Base-by-base conservation (phyloP, 768 basidiomycete genomes). In the Hirschioporus abietinus region DNA sequence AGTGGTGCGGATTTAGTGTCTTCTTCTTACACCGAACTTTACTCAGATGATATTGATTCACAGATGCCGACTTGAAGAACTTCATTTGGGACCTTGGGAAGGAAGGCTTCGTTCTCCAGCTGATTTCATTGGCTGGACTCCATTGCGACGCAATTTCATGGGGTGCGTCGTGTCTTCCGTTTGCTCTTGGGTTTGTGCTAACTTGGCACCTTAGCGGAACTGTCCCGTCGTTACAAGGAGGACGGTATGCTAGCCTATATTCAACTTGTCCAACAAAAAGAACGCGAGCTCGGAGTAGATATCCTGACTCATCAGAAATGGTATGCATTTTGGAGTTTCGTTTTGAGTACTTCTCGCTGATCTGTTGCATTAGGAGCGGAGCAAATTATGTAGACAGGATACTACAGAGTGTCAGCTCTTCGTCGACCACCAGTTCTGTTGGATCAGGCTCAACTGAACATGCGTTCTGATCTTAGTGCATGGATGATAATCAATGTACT, bases 201-300 rank as follows among this genome's bases (percentile, higher is more conserved):
- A 34, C 24, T 58, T 26, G 34, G 27, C 34, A 7, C 71, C 20
- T 3, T 52, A 89, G 92, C 89, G 63, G 93, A 96, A 74, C 86
- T 96, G 26, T 87, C 95, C 25, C 79, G 84, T 23, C 83, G 84
- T 24, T 96, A 86, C 83, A 91, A 93, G 79, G 84, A 87, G 26
- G 92, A 96, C 60, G 94, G 94, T 60, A 95, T 96, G 91, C 84
- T 93, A 35, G 95, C 95, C 25, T 96, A 96, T 76, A 93, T 95
- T 61, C 84, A 95, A 67, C 86, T 93, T 23, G 86, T 96, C 63
- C 94, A 96, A 73, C 81, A 86, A 69, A 94, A 92, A 75, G 94
- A 96, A 77, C 91, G 89, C 76, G 93, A 90, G 71, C 85, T 95
- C 63, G 91, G 91, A 35, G 91, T 90, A 67, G 94, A 96, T 74